These are phyloP conservation scores for Lachancea nothofagi DNA, from an alignment of 805 yeast genomes.

Conservation along the genomic window DNA sequence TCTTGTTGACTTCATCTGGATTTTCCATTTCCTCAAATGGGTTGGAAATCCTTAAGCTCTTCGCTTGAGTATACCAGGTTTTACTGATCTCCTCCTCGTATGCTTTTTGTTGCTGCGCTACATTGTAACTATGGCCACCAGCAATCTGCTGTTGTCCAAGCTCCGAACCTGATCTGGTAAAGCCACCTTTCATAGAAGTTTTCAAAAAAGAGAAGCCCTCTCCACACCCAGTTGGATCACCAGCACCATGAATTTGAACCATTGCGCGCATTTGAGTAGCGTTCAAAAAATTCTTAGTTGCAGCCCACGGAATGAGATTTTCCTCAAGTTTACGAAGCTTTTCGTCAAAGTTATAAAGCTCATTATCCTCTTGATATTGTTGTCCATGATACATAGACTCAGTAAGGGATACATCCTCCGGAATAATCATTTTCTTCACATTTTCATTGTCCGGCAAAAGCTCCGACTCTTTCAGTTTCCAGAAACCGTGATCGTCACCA, in stretches of 20 bases:
- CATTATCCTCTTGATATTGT: constrained; percentile 77
- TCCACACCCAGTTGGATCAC: constrained; percentile 90
- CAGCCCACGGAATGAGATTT: constrained; percentile 89
- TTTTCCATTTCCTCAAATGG: constrained; percentile 34
- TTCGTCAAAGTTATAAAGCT: constrained; percentile 44
- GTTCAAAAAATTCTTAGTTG: constrained; percentile 82
- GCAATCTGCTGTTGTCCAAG: constrained; percentile 36
- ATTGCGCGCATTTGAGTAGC: constrained; percentile 96
- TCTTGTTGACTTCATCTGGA: constrained; percentile 35
- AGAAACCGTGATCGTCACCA: constrained; percentile 90
- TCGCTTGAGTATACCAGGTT: constrained; percentile 84
- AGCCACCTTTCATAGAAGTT: constrained; percentile 94
- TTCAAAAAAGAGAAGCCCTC: constrained; percentile 82
- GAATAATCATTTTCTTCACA: constrained; percentile 75
- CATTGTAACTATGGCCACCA: constrained; percentile 69
- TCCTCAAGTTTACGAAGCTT: constrained; percentile 65
- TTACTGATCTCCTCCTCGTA: constrained; percentile 85
- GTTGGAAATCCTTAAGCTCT: constrained; percentile 44
- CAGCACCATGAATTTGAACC: constrained; percentile 90
- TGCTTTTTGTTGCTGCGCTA: constrained; percentile 80
- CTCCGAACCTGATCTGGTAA: constrained; percentile 37
- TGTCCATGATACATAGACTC: constrained; percentile 95
- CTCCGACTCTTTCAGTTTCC: constrained; percentile 76
- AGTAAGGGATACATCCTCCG: constrained; percentile 81
- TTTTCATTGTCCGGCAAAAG: constrained; percentile 70